Evolutionary conservation across 208 protist genomes (phyloP).

Genomic region (Trypanosoma vivax): DNA sequence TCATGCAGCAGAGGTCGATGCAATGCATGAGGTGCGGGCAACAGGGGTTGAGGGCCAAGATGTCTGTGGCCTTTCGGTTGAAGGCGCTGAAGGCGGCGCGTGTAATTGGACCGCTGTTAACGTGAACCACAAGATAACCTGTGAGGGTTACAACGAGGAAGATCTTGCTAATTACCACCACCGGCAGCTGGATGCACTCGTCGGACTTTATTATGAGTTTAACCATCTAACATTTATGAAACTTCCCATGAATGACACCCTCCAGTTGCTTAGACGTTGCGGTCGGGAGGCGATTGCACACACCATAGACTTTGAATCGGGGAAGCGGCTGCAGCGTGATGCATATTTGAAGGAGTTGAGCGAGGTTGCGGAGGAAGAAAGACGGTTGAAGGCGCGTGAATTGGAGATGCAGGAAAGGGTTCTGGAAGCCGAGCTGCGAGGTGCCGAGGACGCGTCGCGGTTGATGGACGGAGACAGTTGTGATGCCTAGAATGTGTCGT

Average conservation of each 20-base stretch:
- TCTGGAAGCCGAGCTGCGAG: constrained; percentile 20
- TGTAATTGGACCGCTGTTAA: no score
- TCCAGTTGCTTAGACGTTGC: constrained; percentile 68
- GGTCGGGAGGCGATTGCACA: constrained; percentile 70
- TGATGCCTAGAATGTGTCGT: neutral
- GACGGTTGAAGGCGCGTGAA: constrained; percentile 25
- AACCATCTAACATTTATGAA: constrained; percentile 83
- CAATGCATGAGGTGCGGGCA: neutral
- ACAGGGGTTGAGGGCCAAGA: neutral
- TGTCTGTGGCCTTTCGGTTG: neutral
- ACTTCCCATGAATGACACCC: constrained; percentile 71
- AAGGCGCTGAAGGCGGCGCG: neutral
- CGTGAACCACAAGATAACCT: neutral
- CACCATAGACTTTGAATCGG: constrained; percentile 66
- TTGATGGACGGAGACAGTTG: neutral
- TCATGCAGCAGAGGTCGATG: constrained; percentile 4
- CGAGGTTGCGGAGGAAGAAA: constrained; percentile 32
- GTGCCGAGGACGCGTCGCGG: neutral
- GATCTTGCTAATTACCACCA: constrained; percentile 57
- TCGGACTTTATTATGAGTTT: constrained; percentile 83
- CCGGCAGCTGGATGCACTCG: constrained; percentile 61
- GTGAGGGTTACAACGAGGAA: constrained; percentile 8
- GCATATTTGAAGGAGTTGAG: constrained; percentile 36
- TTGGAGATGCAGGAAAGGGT: constrained; percentile 10
- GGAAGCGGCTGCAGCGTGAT: constrained; percentile 41